These are phyloP conservation scores for Scutellaria baicalensis DNA, from an alignment of 257 asterid species.

Conservation along the genomic window DNA sequence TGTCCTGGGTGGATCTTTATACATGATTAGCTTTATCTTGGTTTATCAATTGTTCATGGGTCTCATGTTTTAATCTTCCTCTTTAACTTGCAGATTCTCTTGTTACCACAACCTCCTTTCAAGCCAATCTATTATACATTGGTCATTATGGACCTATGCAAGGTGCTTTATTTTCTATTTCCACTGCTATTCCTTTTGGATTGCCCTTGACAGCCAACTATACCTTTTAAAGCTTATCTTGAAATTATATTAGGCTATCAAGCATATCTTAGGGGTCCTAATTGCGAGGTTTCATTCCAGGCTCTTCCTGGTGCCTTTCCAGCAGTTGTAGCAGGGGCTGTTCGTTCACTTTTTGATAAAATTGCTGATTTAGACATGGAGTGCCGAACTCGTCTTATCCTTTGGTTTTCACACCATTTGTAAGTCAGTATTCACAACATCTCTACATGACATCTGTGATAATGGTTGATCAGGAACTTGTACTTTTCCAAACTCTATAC, in stretches of 20 bases:
- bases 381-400: slow-evolving; percentile 89
- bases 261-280: slow-evolving; percentile 14
- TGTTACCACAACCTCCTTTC: slow-evolving; percentile 91
- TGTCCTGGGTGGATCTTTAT: slow-evolving; percentile 1
- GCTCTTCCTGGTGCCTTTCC: slow-evolving; percentile 99
- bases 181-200: background rate
- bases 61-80: background rate
- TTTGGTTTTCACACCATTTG: slow-evolving; percentile 99
- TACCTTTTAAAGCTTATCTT: background rate
- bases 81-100: slow-evolving; percentile 67
- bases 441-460: background rate
- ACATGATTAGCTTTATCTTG: background rate
- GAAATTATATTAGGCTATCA: background rate
- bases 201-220: background rate
- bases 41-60: background rate
- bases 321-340: slow-evolving; percentile 97
- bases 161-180: slow-evolving; percentile 42
- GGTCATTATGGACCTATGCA: slow-evolving; percentile 96
- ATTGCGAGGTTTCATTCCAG: slow-evolving; percentile 31
- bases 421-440: slow-evolving; percentile 34
- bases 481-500: background rate
- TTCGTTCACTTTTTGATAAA: slow-evolving; percentile 88
- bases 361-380: slow-evolving; percentile 96
- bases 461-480: background rate
- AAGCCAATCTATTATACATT: slow-evolving; percentile 87